These are phyloP conservation scores for Glomus cerebriforme DNA, from an alignment of 192 early-diverging fungal species.

Conservation along the genomic window DNA sequence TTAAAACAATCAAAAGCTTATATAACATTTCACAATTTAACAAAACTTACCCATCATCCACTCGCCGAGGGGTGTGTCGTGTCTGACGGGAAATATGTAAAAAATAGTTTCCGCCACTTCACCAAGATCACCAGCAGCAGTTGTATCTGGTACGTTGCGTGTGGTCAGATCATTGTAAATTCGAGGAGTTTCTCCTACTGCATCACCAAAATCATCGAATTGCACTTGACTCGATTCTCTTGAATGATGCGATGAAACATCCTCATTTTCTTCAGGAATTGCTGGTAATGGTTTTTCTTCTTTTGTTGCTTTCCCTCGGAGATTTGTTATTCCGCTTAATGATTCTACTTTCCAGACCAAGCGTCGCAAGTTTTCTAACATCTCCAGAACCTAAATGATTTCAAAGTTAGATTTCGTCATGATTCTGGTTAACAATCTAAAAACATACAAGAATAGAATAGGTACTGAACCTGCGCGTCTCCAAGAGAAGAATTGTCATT, in stretches of 20 bases:
- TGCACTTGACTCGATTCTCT: background rate
- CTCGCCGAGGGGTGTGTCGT: slow-evolving; percentile 16
- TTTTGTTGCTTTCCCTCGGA: background rate
- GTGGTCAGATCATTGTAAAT: background rate
- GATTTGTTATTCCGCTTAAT: background rate
- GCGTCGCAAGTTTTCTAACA: slow-evolving; percentile 22
- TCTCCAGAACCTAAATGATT: slow-evolving; percentile 21
- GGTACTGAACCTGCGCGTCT: slow-evolving; percentile 13
- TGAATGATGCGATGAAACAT: slow-evolving; percentile 11
- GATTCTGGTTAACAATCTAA: background rate
- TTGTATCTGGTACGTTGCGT: slow-evolving; percentile 14
- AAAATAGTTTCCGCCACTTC: slow-evolving; percentile 7
- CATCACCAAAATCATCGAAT: slow-evolving; percentile 11
- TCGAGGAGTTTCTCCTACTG: background rate
- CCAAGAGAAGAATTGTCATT: slow-evolving; percentile 20
- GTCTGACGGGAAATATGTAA: slow-evolving; percentile 27
- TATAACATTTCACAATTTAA: background rate
- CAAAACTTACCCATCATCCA: slow-evolving; percentile 24
- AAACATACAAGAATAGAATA: slow-evolving; percentile 8
- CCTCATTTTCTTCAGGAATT: slow-evolving; percentile 20
- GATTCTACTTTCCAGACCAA: slow-evolving; percentile 26
- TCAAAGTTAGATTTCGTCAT: slow-evolving; percentile 4
- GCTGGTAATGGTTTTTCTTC: slow-evolving; percentile 18
- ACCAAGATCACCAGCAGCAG: slow-evolving; percentile 11
- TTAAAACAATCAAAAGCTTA: background rate